Evolutionary conservation across 1,284 basidiomycete genomes (phyloP).

Genomic region (Microbotryum scabiosae): DNA sequence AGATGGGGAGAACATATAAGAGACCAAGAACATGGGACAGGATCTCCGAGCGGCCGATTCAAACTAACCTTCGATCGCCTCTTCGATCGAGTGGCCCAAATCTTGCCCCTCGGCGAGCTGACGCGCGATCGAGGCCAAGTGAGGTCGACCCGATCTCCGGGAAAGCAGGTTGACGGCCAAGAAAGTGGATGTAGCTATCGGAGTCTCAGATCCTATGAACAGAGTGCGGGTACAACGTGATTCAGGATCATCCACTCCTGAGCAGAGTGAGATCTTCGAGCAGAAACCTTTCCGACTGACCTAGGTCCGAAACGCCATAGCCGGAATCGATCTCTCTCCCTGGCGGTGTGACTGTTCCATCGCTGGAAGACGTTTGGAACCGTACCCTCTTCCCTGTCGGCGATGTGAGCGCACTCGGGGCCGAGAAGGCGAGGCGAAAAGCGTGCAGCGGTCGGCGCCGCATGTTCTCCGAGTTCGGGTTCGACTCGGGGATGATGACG

Average conservation of each 20-base stretch:
- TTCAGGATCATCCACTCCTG: background rate
- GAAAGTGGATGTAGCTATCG: background rate
- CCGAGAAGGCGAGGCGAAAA: too few species aligned
- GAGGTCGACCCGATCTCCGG: slow-evolving; percentile 12
- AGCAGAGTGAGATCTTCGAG: background rate
- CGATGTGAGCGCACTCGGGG: too few species aligned
- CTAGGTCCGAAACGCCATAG: slow-evolving; percentile 4
- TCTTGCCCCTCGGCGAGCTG: background rate
- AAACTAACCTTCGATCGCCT: slow-evolving; percentile 13
- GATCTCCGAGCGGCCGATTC: too few species aligned
- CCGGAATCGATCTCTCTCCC: slow-evolving; percentile 7
- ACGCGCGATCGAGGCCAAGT: slow-evolving; percentile 11
- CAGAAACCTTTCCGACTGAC: background rate
- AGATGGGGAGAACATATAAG: background rate
- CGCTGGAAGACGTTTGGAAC: too few species aligned
- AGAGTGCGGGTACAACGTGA: too few species aligned
- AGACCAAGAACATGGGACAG: too few species aligned
- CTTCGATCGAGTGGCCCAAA: background rate
- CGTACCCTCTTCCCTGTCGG: too few species aligned
- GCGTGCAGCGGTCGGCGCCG: too few species aligned
- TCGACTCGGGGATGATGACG: too few species aligned
- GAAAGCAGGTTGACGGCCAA: slow-evolving; percentile 19
- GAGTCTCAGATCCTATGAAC: background rate
- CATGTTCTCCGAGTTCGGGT: too few species aligned
- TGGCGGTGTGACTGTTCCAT: background rate